Evolutionary conservation across 2,329 filamentous ascomycete species (phyloP), one percentile per base, ranked within the genome.

Genomic region (Epichloe aotearoae): DNA sequence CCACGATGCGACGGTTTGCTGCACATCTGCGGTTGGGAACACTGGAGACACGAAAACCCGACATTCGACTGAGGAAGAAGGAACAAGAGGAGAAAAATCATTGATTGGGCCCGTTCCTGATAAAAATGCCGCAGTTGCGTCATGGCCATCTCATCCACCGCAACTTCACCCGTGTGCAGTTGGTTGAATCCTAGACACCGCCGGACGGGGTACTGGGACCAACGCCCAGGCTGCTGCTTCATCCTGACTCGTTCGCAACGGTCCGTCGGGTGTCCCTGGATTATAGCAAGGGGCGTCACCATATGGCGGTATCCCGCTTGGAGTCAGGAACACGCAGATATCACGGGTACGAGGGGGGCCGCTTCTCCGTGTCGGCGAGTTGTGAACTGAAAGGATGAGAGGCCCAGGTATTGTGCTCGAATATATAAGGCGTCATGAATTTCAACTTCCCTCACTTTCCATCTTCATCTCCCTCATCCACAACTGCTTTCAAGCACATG

Each of bases 91-190:
- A 44, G 12, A 30, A 19, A 49, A 23, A 41, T 23, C 20, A 50
- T 33, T 20, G 4, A 47, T 23, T 30, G 34, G 39, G 62, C 56
- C 60, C 57, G n/a, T 53, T 53, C 50, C 39, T 49, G 58, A 56
- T 56, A 59, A 60, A 60, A 63, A 64, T 64, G 55, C 57, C 61
- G 59, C 61, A 62, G 53, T 43, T 50, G 53, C 51, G 56, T 61
- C 59, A 61, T 63, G 58, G 55, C 51, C 42, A 54, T 44, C 42
- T 54, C 58, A 53, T 57, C 59, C 58, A 58, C 60, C 52, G 23
- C 43, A n/a, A 41, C 45, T 51, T 57, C 56, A 58, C 58, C 54
- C 50, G 34, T 45, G 45, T 45, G 45, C 51, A 50, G 56, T 51
- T 52, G 40, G 55, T 43, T 34, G 26, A 48, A 23, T 41, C 41